These are phyloP conservation scores for Grammothele lineata DNA, from an alignment of 768 basidiomycete genomes.

Conservation along the genomic window DNA sequence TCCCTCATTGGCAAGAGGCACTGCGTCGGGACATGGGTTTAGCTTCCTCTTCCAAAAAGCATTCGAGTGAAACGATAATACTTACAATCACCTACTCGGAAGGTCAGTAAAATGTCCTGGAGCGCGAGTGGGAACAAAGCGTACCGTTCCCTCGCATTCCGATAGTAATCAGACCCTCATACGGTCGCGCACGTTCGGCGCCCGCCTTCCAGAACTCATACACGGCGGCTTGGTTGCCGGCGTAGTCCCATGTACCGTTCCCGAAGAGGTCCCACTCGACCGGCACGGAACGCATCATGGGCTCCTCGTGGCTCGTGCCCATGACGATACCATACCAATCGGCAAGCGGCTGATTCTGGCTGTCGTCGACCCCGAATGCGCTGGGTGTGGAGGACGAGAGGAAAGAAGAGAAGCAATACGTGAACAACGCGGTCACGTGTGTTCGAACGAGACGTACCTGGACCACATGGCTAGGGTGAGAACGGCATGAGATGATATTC, in stretches of 20 bases:
- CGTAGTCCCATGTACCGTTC: slow-evolving; percentile 60
- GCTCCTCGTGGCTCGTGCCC: slow-evolving; percentile 74
- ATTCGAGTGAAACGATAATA: background rate
- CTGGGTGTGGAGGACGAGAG: slow-evolving; percentile 10
- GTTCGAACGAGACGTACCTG: slow-evolving; percentile 30
- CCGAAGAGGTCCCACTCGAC: slow-evolving; percentile 59
- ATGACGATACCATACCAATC: slow-evolving; percentile 66
- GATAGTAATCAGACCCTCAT: slow-evolving; percentile 62
- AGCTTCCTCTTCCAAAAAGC: too few species aligned
- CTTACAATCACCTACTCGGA: background rate
- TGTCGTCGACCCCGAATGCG: slow-evolving; percentile 56
- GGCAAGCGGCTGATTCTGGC: slow-evolving; percentile 57
- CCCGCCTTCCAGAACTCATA: slow-evolving; percentile 61
- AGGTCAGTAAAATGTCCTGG: too few species aligned
- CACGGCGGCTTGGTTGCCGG: slow-evolving; percentile 48
- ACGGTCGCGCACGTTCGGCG: slow-evolving; percentile 51
- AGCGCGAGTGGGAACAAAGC: too few species aligned
- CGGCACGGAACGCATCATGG: slow-evolving; percentile 70
- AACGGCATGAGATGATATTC: too few species aligned
- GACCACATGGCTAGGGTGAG: slow-evolving; percentile 28
- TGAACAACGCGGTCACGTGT: background rate
- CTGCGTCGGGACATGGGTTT: slow-evolving; percentile 23
- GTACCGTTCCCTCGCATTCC: slow-evolving; percentile 58
- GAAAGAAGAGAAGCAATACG: too few species aligned
- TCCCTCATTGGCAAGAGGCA: slow-evolving; percentile 33